Base-by-base conservation (phyloP, 2,329 filamentous ascomycete genomes). In the Colletotrichum tofieldiae region DNA sequence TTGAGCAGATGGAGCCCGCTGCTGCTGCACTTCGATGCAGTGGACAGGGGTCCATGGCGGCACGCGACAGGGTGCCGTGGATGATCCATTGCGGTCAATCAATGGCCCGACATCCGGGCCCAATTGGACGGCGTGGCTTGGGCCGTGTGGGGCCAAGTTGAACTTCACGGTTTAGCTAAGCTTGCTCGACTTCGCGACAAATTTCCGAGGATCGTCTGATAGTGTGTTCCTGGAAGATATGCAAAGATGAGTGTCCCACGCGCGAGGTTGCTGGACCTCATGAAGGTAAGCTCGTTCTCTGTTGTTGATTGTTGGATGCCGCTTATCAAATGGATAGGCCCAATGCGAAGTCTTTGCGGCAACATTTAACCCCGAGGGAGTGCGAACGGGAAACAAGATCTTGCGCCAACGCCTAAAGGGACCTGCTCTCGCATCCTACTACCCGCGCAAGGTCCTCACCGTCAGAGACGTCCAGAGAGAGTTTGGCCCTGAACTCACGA, bases 291-390 rank as follows among this genome's bases (percentile, higher is more conserved):
- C 47, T 4, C 35, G 2, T 14, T 16, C 14, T 11, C 2, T 14
- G 8, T 4, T 0, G 4, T 20, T 0, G 3, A 39, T 1, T 23
- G 3, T 61, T 29, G 18, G 2, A 18, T 23, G 7, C 2, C 8
- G 12, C 14, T 16, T 14, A 58, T 5, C 9, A n/a, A 41, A 26
- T 5, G 55, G 14, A 51, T 77, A 98, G 95, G 89, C 90, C 79
- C 95, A 95, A 92, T 98, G 94, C 88, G 91, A 92, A 81, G 90
- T 98, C 85, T 99, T 98, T 87, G 92, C 92, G 79, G 94, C 93
- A 62, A 95, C 92, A 65, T 98, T 92, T 87, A 99, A 99, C 84
- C 96, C 96, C 35, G 88, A 94, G 67, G 87, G 91, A 76, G 82
- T 93, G 73, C 94, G 96, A 74, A 90, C 94, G 77, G 96, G 96